phyloP scores from a whole-genome alignment of 208 protist genomes.

The Trypanosomatidae sp. region DNA sequence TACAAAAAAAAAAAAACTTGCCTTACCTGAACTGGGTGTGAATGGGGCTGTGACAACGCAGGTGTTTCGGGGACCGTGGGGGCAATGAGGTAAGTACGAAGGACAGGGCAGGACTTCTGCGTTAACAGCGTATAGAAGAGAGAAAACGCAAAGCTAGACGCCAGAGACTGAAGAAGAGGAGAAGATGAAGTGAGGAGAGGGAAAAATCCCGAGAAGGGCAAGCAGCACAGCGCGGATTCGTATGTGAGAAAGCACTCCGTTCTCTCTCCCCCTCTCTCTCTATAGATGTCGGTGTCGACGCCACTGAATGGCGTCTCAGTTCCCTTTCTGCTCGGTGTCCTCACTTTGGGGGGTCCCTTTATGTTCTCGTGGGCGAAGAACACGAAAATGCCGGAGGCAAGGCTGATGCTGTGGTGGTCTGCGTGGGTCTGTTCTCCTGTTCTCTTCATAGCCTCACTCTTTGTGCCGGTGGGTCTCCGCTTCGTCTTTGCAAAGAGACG shows the following conservation, averaged over 20 bases:
- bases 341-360: background rate
- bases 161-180: background rate
- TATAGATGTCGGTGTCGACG: background rate
- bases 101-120: background rate
- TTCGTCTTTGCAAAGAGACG: no score
- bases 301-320: background rate
- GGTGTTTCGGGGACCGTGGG: background rate
- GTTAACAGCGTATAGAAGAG: background rate
- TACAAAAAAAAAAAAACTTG: background rate
- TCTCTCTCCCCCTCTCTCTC: background rate
- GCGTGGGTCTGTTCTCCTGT: background rate
- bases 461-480: no score
- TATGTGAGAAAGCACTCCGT: background rate
- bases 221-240: background rate
- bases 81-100: background rate
- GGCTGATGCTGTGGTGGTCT: background rate
- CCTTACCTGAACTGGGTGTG: background rate
- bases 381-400: no score
- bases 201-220: background rate
- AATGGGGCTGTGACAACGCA: background rate
- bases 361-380: background rate
- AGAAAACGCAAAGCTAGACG: background rate
- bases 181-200: background rate
- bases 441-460: background rate
- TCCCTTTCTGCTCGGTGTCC: background rate